Percentiles rank a stretch among this genome's conserved stretches.
Conservation (phyloP, 2,329 filamentous ascomycete species). For the Fusarium agapanthi region DNA sequence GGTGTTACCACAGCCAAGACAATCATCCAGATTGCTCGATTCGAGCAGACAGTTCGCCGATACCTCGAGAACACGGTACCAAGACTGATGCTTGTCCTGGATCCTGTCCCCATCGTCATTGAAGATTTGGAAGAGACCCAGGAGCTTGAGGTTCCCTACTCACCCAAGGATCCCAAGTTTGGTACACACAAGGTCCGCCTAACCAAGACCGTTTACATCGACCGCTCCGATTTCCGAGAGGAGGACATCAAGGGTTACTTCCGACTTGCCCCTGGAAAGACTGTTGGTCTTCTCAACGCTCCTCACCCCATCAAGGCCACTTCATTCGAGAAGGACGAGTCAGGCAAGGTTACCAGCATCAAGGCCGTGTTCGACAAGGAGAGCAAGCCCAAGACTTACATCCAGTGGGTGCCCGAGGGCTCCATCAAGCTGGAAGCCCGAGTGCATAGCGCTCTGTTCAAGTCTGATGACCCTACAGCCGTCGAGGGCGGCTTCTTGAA, state of each 20-base stretch:
- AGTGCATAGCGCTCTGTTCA: conserved; percentile 85
- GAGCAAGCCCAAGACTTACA: conserved; percentile 79
- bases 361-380: conserved; percentile 73
- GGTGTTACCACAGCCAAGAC: conserved; percentile 86
- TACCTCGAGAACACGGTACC: conserved; percentile 91
- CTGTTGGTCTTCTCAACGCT: conserved; percentile 77
- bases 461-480: conserved; percentile 81
- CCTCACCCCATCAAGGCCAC: conserved; percentile 76
- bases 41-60: conserved; percentile 84
- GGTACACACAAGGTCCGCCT: conserved; percentile 70
- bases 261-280: conserved; percentile 80
- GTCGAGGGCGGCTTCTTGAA: conserved; percentile 82
- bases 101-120: conserved; percentile 84
- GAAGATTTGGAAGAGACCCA: conserved; percentile 71
- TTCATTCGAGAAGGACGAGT: conserved; percentile 73
- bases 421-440: conserved; percentile 77
- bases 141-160: conserved; percentile 79
- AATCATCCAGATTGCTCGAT: conserved; percentile 81
- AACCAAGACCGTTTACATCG: conserved; percentile 85
- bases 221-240: conserved; percentile 81
- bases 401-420: conserved; percentile 85
- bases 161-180: conserved; percentile 78
- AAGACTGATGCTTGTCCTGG: conserved; percentile 86
- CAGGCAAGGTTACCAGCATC: conserved; percentile 72
- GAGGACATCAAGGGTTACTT: conserved; percentile 80